Evolutionary conservation across 2,329 filamentous ascomycete species (phyloP), one percentile per base, ranked within the genome.

Genomic region (Waltergamsia citrina): DNA sequence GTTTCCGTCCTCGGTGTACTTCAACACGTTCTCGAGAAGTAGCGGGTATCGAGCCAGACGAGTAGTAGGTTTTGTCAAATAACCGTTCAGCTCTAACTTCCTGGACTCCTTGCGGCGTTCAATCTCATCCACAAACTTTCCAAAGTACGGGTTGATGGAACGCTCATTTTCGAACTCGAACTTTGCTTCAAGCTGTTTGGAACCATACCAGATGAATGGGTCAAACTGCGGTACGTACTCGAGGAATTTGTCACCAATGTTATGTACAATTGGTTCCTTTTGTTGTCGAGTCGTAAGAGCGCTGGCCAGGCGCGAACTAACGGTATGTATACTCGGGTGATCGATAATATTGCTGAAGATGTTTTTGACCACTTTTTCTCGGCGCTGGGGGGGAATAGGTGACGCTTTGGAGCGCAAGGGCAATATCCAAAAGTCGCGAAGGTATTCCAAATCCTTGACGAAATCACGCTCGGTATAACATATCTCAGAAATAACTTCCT

Each of bases 401-500:
- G 90, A 95, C 12, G 73, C 71, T 41, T 81, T 79, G 19, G 81
- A 84, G 32, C 87, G 78, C 37, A 98, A 63, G 8, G 92, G 92
- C 45, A 92, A 74, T 63, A 98, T 94, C 92, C 92, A 98, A 67
- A 96, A 98, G 63, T 98, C 92, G 41, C 92, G 78, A 20, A 98
- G 68, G 53, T 98, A 98, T 59, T 98, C 92, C 48, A 98, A 67
- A 58, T 98, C 92, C 65, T 98, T 98, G 53, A 98, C 92, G 49
- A 98, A 98, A 61, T 98, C 92, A 46, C 92, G 78, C 57, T 98
- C 92, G 0, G 92, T 98, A 62, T 98, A 98, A 78, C 93, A 95
- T 41, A 96, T 80, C 56, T 98, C 92, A 6, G 90, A 95, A 39
- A 98, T 95, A 46, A 98, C 85, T 53, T 98, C 92, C 54, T 98